These are phyloP conservation scores for Agapanthus africanus DNA, from an alignment of 106 monocot genomes.

Conservation along the genomic window DNA sequence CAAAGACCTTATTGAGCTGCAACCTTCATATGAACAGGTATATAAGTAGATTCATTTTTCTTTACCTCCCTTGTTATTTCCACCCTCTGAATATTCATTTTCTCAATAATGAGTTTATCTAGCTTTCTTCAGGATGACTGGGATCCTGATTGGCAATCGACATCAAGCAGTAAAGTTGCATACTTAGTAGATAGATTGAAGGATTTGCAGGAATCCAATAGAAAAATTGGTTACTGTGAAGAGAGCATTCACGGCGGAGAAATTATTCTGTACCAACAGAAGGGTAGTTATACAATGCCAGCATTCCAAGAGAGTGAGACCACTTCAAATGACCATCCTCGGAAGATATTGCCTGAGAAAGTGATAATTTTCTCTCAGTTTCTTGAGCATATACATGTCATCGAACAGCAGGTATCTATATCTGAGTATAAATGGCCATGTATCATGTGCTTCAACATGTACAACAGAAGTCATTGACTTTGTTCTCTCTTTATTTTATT, in stretches of 20 bases:
- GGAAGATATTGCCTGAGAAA: slow-evolving; percentile 46
- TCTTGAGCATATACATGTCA: slow-evolving; percentile 97
- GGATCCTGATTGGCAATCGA: slow-evolving; percentile 97
- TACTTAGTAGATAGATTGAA: slow-evolving; percentile 70
- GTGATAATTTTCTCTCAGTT: slow-evolving; percentile 98
- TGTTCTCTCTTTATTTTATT: slow-evolving; percentile 9
- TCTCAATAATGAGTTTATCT: neutral
- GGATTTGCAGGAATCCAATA: slow-evolving; percentile 46
- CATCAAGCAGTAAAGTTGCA: slow-evolving; percentile 94
- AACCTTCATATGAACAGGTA: slow-evolving; percentile 96
- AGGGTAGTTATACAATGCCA: slow-evolving; percentile 1
- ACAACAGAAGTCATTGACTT: neutral
- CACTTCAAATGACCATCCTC: slow-evolving; percentile 12
- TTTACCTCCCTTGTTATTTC: neutral
- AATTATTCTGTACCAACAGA: neutral
- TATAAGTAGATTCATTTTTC: neutral
- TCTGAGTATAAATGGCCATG: neutral
- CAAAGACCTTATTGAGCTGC: slow-evolving; percentile 97
- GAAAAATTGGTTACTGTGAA: slow-evolving; percentile 20
- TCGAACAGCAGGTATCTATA: slow-evolving; percentile 78
- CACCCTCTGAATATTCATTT: neutral
- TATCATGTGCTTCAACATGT: neutral
- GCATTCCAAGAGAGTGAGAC: neutral
- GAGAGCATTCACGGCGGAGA: slow-evolving; percentile 13
- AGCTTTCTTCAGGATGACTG: slow-evolving; percentile 71